A percentile compares a stretch with the other conserved stretches of the same genome.
Evolutionary conservation across 1,139 yeast genomes (phyloP).

Genomic region (Suhomyces yuchorum): DNA sequence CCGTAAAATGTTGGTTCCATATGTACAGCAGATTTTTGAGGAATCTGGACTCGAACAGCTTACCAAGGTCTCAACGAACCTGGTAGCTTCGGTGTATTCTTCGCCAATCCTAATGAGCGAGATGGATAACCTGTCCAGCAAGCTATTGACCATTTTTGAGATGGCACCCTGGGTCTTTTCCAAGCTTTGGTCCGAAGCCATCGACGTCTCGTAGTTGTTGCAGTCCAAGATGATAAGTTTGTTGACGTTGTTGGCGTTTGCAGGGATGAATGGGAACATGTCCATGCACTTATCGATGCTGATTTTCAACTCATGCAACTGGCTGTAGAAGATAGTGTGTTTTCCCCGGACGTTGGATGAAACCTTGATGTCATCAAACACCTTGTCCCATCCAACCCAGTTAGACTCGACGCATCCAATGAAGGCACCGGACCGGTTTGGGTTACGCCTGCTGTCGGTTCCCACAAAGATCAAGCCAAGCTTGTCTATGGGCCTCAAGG

Average conservation of each 20-base stretch:
- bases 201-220: conserved; percentile 19
- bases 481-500: conserved; percentile 46
- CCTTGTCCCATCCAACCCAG: conserved; percentile 61
- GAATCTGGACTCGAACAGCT: conserved; percentile 10
- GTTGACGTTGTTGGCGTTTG: conserved; percentile 23
- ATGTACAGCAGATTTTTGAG: conserved; percentile 11
- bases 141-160: conserved; percentile 15
- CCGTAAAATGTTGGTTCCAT: conserved; percentile 25
- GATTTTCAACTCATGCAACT: conserved; percentile 28
- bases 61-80: conserved; percentile 20
- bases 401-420: conserved; percentile 53
- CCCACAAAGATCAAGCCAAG: conserved; percentile 60
- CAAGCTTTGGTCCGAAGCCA: conserved; percentile 11
- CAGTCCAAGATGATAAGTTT: conserved; percentile 31
- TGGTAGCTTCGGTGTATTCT: conserved; percentile 21
- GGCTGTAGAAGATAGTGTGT: conserved; percentile 19
- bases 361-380: conserved; percentile 45
- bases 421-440: conserved; percentile 48
- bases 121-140: conserved; percentile 24
- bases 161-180: conserved; percentile 9
- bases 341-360: conserved; percentile 24
- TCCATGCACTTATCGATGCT: conserved; percentile 35
- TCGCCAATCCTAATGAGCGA: conserved; percentile 31
- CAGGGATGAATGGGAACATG: conserved; percentile 33
- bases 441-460: conserved; percentile 39